Percentiles rank a stretch among this genome's conserved stretches.
phyloP scores from a whole-genome alignment of 2,329 filamentous ascomycete species.

The Lecanicillium sp. region DNA sequence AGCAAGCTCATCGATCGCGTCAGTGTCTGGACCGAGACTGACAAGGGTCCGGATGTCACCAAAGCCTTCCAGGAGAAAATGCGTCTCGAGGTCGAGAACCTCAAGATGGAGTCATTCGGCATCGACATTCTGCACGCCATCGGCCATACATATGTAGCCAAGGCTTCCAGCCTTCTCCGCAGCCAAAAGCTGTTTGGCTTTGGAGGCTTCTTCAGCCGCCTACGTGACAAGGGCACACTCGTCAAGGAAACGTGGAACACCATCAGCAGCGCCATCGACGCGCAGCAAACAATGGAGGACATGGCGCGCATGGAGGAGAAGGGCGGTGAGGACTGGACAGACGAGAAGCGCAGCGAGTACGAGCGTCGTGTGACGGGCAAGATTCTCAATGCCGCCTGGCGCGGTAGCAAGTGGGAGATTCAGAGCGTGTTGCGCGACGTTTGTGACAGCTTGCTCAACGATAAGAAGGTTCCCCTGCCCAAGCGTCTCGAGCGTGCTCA shows the following conservation, averaged over 20 bases:
- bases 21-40: constrained; percentile 94
- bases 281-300: constrained; percentile 97
- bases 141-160: constrained; percentile 80
- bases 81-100: constrained; percentile 86
- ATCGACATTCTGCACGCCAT: constrained; percentile 94
- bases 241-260: constrained; percentile 99
- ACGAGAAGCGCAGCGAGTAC: constrained; percentile 92
- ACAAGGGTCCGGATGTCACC: constrained; percentile 79
- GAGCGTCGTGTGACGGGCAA: constrained; percentile 95
- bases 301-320: constrained; percentile 95
- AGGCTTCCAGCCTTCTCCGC: constrained; percentile 80
- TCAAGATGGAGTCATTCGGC: constrained; percentile 99
- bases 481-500: constrained; percentile 91
- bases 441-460: constrained; percentile 77
- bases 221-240: constrained; percentile 93
- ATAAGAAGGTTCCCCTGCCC: constrained; percentile 66
- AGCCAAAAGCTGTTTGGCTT: constrained; percentile 96
- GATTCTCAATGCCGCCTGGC: constrained; percentile 93
- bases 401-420: constrained; percentile 95
- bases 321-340: constrained; percentile 95
- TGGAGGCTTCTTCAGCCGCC: constrained; percentile 82
- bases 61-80: constrained; percentile 90
- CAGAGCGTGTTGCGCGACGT: constrained; percentile 92
- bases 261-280: constrained; percentile 90
- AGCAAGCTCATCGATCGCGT: constrained; percentile 84